Evolutionary conservation across 179 eudicot species (phyloP).

Genomic region (Pouteria campechiana): DNA sequence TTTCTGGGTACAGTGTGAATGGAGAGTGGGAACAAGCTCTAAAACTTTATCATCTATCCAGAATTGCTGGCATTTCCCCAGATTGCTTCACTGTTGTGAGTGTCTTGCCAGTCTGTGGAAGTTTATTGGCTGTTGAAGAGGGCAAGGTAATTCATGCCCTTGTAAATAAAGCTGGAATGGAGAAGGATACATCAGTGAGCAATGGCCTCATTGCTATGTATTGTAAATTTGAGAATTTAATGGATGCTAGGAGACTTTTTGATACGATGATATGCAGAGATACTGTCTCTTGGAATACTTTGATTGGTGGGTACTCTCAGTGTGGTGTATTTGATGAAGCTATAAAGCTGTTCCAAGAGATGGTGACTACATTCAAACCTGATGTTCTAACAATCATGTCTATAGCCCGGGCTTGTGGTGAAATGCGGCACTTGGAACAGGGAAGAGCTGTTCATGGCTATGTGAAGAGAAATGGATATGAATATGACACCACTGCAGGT

Average conservation of each 20-base stretch:
- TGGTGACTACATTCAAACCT: slow-evolving; percentile 22
- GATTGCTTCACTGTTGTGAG: slow-evolving; percentile 21
- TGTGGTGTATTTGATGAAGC: slow-evolving; percentile 23
- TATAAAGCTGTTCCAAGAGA: slow-evolving; percentile 21
- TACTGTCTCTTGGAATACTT: slow-evolving; percentile 29
- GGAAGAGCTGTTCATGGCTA: slow-evolving; percentile 32
- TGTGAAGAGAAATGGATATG: slow-evolving; percentile 18
- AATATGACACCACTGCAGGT: slow-evolving; percentile 19
- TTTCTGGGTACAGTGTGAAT: slow-evolving; percentile 39
- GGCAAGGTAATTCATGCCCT: slow-evolving; percentile 26
- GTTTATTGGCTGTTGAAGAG: slow-evolving; percentile 16
- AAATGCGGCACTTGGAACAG: slow-evolving; percentile 15
- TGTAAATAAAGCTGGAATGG: slow-evolving; percentile 27
- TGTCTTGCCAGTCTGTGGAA: slow-evolving; percentile 29
- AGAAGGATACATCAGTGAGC: slow-evolving; percentile 13
- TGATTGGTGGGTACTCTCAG: slow-evolving; percentile 25
- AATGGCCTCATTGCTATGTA: slow-evolving; percentile 34
- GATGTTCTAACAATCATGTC: slow-evolving; percentile 27
- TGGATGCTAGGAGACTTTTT: slow-evolving; percentile 14
- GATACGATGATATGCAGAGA: slow-evolving; percentile 23
- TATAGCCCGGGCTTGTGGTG: slow-evolving; percentile 30
- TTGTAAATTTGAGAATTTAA: slow-evolving; percentile 18
- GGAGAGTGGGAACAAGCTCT: slow-evolving; percentile 32
- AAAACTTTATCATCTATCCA: slow-evolving; percentile 5
- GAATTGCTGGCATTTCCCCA: slow-evolving; percentile 11